Conservation (phyloP, 768 basidiomycete genomes). For the Auriscalpium microsporum region DNA sequence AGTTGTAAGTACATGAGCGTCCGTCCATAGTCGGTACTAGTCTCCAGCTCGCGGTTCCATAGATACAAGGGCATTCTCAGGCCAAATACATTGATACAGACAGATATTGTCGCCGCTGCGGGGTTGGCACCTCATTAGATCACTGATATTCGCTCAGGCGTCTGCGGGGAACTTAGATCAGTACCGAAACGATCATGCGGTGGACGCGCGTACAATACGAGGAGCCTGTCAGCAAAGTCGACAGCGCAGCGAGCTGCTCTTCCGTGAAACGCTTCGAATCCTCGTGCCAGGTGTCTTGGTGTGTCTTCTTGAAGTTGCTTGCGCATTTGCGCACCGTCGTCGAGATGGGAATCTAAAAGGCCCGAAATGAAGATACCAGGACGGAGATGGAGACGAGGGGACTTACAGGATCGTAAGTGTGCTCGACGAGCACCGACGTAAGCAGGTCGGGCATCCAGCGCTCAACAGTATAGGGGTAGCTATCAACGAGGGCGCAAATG, state of each 20-base stretch:
- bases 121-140: too few species aligned
- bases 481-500: slow-evolving; percentile 88
- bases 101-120: too few species aligned
- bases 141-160: slow-evolving; percentile 2
- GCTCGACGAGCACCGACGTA: slow-evolving; percentile 68
- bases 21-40: too few species aligned
- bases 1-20: too few species aligned
- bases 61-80: too few species aligned
- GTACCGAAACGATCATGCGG: not conserved
- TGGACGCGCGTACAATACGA: slow-evolving; percentile 55
- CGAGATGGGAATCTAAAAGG: slow-evolving; percentile 63
- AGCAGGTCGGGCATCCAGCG: slow-evolving; percentile 87
- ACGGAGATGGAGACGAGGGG: not conserved
- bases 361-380: slow-evolving; percentile 8
- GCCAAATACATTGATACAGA: too few species aligned
- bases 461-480: slow-evolving; percentile 93
- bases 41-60: too few species aligned
- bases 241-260: slow-evolving; percentile 74
- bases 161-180: slow-evolving; percentile 6
- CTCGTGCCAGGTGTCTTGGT: slow-evolving; percentile 86
- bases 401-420: slow-evolving; percentile 76
- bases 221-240: slow-evolving; percentile 78
- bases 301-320: slow-evolving; percentile 71
- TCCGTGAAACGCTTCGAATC: slow-evolving; percentile 81
- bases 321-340: slow-evolving; percentile 78